These are phyloP conservation scores for Xenosphaeropsis pyriputrescens DNA, from an alignment of 2,329 filamentous ascomycete species.

Conservation along the genomic window DNA sequence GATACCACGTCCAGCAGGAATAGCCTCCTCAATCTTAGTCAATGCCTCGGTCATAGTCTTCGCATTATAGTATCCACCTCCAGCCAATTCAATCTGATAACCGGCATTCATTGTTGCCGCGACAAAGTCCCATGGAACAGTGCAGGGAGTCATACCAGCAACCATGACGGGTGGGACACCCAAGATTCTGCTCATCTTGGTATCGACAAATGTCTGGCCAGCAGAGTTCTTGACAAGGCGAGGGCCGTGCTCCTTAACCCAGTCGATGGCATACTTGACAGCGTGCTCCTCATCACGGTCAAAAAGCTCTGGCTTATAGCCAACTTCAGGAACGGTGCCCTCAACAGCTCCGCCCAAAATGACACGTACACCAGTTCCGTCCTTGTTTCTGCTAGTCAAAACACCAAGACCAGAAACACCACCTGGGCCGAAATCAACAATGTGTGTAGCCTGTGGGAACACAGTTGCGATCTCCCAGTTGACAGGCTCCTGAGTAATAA, in stretches of 20 bases:
- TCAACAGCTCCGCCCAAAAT: slow-evolving; percentile 90
- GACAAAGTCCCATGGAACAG: slow-evolving; percentile 83
- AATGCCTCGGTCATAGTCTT: slow-evolving; percentile 74
- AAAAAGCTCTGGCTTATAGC: slow-evolving; percentile 96
- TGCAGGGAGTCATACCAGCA: slow-evolving; percentile 85
- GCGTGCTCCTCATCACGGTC: slow-evolving; percentile 92
- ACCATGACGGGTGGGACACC: slow-evolving; percentile 81
- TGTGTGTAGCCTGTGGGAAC: slow-evolving; percentile 83
- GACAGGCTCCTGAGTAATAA: slow-evolving; percentile 89
- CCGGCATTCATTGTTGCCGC: slow-evolving; percentile 87
- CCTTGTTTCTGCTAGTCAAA: slow-evolving; percentile 96
- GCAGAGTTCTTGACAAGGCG: slow-evolving; percentile 77
- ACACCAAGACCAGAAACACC: slow-evolving; percentile 94
- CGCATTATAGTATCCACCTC: slow-evolving; percentile 78
- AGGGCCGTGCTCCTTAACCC: slow-evolving; percentile 96
- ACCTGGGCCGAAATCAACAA: slow-evolving; percentile 92
- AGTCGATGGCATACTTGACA: slow-evolving; percentile 88
- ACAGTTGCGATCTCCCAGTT: slow-evolving; percentile 93
- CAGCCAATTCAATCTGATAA: slow-evolving; percentile 85
- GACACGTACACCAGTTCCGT: slow-evolving; percentile 91
- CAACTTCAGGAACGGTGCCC: slow-evolving; percentile 78
- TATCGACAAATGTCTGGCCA: slow-evolving; percentile 86
- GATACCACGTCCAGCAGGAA: slow-evolving; percentile 76
- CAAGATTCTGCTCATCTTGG: slow-evolving; percentile 82
- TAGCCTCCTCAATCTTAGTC: slow-evolving; percentile 68